phyloP scores from a whole-genome alignment of 768 basidiomycete species.

The Lactarius trivialis region DNA sequence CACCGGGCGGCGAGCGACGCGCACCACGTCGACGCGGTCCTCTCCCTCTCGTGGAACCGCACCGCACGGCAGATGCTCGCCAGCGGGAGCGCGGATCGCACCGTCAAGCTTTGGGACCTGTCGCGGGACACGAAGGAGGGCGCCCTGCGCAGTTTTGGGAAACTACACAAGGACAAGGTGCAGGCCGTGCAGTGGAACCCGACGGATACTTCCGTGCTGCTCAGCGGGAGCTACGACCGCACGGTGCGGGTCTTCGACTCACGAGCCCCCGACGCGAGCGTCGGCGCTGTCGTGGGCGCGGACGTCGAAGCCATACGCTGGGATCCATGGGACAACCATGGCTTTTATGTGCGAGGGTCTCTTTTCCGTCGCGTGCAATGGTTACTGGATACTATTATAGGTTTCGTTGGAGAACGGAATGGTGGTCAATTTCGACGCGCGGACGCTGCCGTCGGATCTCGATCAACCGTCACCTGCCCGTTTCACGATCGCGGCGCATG shows the following conservation, averaged over 20 bases:
- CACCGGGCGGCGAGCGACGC: constrained; percentile 51
- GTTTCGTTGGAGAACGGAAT: constrained; percentile 93
- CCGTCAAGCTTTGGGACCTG: constrained; percentile 97
- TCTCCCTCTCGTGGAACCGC: constrained; percentile 91
- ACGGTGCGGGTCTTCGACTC: constrained; percentile 95
- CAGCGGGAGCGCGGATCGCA: constrained; percentile 87
- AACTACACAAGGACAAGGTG: constrained; percentile 87
- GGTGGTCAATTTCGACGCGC: constrained; percentile 87
- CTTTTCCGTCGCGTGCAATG: too few relatives aligned
- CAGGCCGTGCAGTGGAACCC: constrained; percentile 96
- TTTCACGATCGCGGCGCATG: constrained; percentile 91
- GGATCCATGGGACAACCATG: constrained; percentile 90
- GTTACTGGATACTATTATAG: constrained; percentile 33
- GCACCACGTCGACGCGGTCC: constrained; percentile 90
- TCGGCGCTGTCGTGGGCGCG: constrained; percentile 80
- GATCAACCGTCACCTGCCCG: constrained; percentile 57
- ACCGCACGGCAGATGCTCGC: constrained; percentile 86
- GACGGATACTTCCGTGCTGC: constrained; percentile 76
- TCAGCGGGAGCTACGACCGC: constrained; percentile 92
- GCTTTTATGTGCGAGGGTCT: constrained; percentile 31
- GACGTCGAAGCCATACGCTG: constrained; percentile 93
- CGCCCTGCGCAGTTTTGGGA: constrained; percentile 79
- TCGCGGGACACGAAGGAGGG: constrained; percentile 52
- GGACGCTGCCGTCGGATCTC: constrained; percentile 70
- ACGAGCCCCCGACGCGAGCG: constrained; percentile 70